Percentiles rank a stretch among this genome's conserved stretches.
phyloP scores from a whole-genome alignment of 2,329 filamentous ascomycete genomes.

The Colletotrichum tamarilloi region DNA sequence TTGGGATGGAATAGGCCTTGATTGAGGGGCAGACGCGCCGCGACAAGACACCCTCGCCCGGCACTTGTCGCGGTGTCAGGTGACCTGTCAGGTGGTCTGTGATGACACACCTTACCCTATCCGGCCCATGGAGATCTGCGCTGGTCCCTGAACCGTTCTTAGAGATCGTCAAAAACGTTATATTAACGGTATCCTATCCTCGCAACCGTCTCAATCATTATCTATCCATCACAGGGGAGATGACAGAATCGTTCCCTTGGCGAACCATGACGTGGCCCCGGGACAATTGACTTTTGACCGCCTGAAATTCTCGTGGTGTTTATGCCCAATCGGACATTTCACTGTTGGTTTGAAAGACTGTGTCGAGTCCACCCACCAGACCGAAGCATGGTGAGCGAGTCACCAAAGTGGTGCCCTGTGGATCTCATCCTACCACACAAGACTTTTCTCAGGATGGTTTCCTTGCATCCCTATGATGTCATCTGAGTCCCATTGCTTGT shows the following conservation, averaged over 20 bases:
- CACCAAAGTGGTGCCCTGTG: background rate
- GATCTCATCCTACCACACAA: slow-evolving; percentile 1
- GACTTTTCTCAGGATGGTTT: background rate
- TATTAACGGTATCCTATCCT: slow-evolving; percentile 17
- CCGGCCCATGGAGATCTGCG: background rate
- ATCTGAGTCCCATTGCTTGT: slow-evolving; percentile 21
- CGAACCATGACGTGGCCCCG: slow-evolving; percentile 6
- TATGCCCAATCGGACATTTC: background rate
- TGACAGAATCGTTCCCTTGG: background rate
- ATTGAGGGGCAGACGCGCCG: slow-evolving; percentile 3
- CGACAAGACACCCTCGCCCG: background rate
- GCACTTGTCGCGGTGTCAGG: slow-evolving; percentile 32
- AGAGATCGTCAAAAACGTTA: slow-evolving; percentile 28
- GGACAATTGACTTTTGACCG: slow-evolving; percentile 13
- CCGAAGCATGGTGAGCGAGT: background rate
- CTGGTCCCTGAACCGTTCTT: background rate
- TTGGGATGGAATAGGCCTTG: background rate
- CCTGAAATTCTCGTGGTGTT: background rate
- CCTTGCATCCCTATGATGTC: slow-evolving; percentile 23
- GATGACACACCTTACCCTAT: background rate
- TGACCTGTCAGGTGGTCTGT: slow-evolving; percentile 4
- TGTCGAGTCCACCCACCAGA: background rate
- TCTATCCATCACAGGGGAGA: background rate
- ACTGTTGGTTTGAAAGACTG: background rate
- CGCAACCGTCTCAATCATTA: background rate